Evolutionary conservation across 73 alveolate genomes (phyloP), one percentile per base, ranked within the genome.

Genomic region (Breviolum minutum): DNA sequence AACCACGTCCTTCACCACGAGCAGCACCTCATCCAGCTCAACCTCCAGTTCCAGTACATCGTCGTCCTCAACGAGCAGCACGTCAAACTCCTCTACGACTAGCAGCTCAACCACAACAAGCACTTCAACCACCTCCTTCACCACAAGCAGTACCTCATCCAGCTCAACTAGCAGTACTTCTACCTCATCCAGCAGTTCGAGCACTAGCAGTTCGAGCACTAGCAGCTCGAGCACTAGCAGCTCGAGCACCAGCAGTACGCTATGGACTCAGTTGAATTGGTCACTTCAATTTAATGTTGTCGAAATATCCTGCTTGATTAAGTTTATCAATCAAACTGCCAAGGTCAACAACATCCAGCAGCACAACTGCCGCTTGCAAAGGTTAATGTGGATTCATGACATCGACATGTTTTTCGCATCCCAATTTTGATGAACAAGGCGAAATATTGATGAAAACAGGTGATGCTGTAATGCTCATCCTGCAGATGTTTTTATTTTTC

Each of bases 41-140:
- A 61, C 77, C 26, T 54, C 63, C 63, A 13, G 63, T 13, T 24
- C 77, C 94, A 85, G 63, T 26, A 61, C 79, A 30, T 61, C 94
- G 13, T 61, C 94, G 62, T 32, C 95, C 4, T 87, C 95, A 19
- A 87, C 95, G 66, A 32, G 74, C 70, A 87, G 95, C 95, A 87
- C 83, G 61, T 27, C 95, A 32, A 87, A 80, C 6, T 64, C 95
- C 11, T 26, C 95, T 4, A 63, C 95, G 64, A 62, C 74, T 9
- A 87, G 68, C 20, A 64, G 83, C 12, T n/a, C 95, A 32, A 63
- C 68, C 64, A 40, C 70, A 20, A 54, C 92, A 19, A 83, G 92
- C 92, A 83, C 92, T 7, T 87, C 95, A 2, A 62, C 95, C 26
- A 32, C 95, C 64, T 32, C 74, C 40, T 62, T 82, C 19, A 87